Evolutionary conservation across 2,329 filamentous ascomycete species (phyloP).

Genomic region (Colletotrichum coccodes): DNA sequence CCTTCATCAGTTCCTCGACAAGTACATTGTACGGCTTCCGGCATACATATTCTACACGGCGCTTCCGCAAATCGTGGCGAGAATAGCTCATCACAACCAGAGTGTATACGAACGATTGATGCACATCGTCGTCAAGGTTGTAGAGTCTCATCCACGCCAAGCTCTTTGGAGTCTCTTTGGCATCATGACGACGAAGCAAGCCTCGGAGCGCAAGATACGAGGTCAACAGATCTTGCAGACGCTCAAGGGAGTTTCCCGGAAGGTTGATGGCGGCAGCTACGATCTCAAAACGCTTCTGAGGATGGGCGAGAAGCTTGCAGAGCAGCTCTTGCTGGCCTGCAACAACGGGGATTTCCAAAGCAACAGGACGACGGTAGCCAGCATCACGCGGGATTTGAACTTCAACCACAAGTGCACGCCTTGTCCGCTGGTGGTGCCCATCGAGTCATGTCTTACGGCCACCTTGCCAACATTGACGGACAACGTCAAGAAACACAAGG

Average conservation of each 20-base stretch:
- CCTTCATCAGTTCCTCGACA: constrained; percentile 80
- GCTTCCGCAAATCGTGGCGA: constrained; percentile 92
- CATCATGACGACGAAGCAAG: constrained; percentile 82
- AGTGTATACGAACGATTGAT: constrained; percentile 82
- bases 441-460: constrained; percentile 85
- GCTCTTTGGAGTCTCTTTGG: constrained; percentile 91
- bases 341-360: constrained; percentile 78
- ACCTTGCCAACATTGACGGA: constrained; percentile 81
- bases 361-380: constrained; percentile 75
- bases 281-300: constrained; percentile 79
- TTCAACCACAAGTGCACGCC: constrained; percentile 89
- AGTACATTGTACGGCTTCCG: constrained; percentile 79
- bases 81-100: constrained; percentile 86
- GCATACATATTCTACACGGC: constrained; percentile 84
- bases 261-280: constrained; percentile 58
- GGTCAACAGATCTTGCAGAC: constrained; percentile 63
- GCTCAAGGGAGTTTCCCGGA: constrained; percentile 59
- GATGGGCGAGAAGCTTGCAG: constrained; percentile 83
- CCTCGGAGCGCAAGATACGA: constrained; percentile 69
- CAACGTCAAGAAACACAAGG: constrained; percentile 79
- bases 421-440: constrained; percentile 86
- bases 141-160: constrained; percentile 87
- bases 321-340: constrained; percentile 83
- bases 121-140: constrained; percentile 86
- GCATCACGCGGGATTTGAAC: constrained; percentile 78